Evolutionary conservation across 2,329 filamentous ascomycete species (phyloP).

Genomic region (Hymenoscyphus albidus): DNA sequence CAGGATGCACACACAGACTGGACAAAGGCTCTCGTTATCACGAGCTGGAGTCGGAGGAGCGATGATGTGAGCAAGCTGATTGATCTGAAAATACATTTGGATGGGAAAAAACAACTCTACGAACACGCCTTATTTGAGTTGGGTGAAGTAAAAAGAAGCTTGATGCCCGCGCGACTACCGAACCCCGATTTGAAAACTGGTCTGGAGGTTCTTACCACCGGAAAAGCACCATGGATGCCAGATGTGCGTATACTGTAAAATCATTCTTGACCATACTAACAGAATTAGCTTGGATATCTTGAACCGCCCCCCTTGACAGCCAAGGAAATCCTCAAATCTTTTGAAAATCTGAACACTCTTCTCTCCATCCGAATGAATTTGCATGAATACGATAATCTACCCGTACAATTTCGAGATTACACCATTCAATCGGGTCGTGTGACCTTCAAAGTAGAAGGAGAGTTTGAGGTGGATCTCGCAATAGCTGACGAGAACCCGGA

Average conservation of each 20-base stretch:
- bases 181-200: conserved; percentile 91
- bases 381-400: conserved; percentile 73
- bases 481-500: conserved; percentile 80
- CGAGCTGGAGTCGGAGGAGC: conserved; percentile 81
- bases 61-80: conserved; percentile 81
- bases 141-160: conserved; percentile 67
- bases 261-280: conserved; percentile 15
- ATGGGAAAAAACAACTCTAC: conserved; percentile 58
- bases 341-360: conserved; percentile 79
- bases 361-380: conserved; percentile 80
- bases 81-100: conserved; percentile 75
- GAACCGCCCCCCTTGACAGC: conserved; percentile 66
- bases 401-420: conserved; percentile 73
- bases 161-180: conserved; percentile 70
- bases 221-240: conserved; percentile 73
- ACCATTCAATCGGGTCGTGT: conserved; percentile 79
- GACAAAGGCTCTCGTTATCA: conserved; percentile 87
- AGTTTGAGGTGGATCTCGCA: conserved; percentile 91
- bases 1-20: conserved; percentile 80
- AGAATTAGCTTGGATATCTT: conserved; percentile 66
- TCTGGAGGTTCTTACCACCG: conserved; percentile 76
- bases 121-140: conserved; percentile 58
- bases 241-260: conserved; percentile 51
- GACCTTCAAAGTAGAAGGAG: conserved; percentile 76
- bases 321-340: conserved; percentile 67